Percentiles rank a stretch among this genome's conserved stretches.
These are phyloP conservation scores for Suillus luteus DNA, from an alignment of 768 basidiomycete genomes.

Conservation along the genomic window DNA sequence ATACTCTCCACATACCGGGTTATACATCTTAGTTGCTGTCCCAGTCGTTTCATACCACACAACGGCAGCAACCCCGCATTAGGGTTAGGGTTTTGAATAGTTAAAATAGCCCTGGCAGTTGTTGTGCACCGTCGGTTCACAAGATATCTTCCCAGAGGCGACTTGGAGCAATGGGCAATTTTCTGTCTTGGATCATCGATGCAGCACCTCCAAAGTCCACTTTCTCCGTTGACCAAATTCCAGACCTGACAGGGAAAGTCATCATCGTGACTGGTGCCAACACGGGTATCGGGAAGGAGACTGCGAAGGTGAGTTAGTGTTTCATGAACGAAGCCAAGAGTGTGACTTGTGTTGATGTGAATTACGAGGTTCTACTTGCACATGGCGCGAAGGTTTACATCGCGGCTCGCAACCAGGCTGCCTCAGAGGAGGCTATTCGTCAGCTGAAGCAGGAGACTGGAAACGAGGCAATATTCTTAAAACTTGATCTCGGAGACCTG, in stretches of 20 bases:
- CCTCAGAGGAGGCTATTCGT: slow-evolving; percentile 32
- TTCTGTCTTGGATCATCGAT: slow-evolving; percentile 16
- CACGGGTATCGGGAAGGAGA: slow-evolving; percentile 34
- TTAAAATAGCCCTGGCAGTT: background rate
- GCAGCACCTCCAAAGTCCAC: slow-evolving; percentile 26
- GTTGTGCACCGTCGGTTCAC: background rate
- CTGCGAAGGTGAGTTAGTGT: slow-evolving; percentile 18
- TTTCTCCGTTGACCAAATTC: slow-evolving; percentile 33
- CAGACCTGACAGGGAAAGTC: slow-evolving; percentile 37
- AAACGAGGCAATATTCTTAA: slow-evolving; percentile 34
- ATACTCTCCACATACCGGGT: fast-evolving
- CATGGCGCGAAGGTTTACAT: slow-evolving; percentile 41
- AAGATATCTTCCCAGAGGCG: background rate
- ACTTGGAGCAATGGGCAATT: slow-evolving; percentile 12
- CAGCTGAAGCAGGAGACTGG: slow-evolving; percentile 35
- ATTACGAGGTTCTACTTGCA: slow-evolving; percentile 27
- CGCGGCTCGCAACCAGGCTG: slow-evolving; percentile 28
- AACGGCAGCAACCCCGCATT: background rate
- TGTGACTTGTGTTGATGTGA: background rate
- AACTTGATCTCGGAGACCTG: slow-evolving; percentile 41
- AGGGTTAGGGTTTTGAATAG: background rate
- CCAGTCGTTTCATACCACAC: too few relatives aligned
- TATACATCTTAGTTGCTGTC: background rate
- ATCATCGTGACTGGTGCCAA: slow-evolving; percentile 38
- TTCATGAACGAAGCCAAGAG: background rate